Evolutionary conservation across 345 rosid species (phyloP).

Genomic region (Moricandia arvensis): DNA sequence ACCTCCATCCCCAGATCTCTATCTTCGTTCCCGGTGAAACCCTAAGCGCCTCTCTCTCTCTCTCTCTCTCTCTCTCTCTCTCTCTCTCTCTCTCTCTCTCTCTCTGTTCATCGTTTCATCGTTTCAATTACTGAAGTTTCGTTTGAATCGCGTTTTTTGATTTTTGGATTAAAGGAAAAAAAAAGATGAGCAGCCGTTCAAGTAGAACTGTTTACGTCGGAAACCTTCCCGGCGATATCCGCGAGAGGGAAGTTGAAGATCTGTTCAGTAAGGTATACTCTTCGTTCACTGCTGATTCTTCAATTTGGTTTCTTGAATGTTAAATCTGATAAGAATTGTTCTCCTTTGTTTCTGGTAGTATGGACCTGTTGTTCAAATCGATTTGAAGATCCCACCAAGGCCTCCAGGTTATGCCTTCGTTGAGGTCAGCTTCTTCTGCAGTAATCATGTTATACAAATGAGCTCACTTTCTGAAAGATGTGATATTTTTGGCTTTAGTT

Average conservation of each 20-base stretch:
- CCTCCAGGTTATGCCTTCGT: conserved; percentile 99
- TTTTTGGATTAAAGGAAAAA: conserved; percentile 25
- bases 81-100: no score
- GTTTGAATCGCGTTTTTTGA: background rate
- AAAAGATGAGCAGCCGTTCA: conserved; percentile 75
- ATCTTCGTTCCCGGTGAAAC: conserved; percentile 20
- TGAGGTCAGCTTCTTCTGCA: conserved; percentile 52
- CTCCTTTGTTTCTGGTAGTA: conserved; percentile 56
- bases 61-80: background rate
- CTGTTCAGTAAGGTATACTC: conserved; percentile 79
- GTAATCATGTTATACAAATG: background rate
- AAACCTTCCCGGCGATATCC: conserved; percentile 94
- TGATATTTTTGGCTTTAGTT: conserved; percentile 43
- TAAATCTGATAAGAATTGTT: background rate
- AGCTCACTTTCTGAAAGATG: background rate
- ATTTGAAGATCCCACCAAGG: conserved; percentile 96
- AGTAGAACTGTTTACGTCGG: conserved; percentile 92
- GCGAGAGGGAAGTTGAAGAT: conserved; percentile 95
- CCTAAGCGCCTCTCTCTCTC: background rate
- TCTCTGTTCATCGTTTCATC: background rate
- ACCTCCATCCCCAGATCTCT: conserved; percentile 19
- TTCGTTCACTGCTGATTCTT: background rate
- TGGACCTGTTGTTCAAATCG: conserved; percentile 85
- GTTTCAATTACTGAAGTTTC: background rate
- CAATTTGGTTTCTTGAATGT: background rate